Percentiles rank a stretch among this genome's conserved stretches.
Conservation (phyloP, 495 filamentous ascomycete genomes). For the Trichoderma parareesei region DNA sequence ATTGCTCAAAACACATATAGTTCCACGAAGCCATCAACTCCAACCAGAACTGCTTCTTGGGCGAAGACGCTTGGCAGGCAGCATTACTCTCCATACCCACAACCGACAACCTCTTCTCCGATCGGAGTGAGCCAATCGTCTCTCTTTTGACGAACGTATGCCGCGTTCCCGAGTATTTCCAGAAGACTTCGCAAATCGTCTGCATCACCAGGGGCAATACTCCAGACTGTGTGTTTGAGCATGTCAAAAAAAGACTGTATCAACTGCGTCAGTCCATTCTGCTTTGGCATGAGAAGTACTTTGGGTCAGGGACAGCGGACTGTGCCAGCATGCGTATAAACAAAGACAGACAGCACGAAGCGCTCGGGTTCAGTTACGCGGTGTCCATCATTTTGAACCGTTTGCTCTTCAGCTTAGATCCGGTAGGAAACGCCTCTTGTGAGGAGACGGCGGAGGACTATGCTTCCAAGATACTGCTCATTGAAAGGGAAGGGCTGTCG, state of each 20-base stretch:
- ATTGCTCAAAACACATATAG: not conserved
- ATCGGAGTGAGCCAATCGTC: not conserved
- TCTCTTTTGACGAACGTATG: not conserved
- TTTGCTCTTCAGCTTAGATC: not conserved
- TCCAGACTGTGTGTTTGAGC: not conserved
- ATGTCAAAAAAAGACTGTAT: not conserved
- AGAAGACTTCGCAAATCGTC: not conserved
- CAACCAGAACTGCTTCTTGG: not conserved
- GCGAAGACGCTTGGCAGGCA: not conserved
- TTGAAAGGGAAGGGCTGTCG: not conserved
- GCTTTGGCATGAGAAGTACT: not conserved
- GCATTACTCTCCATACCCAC: not conserved
- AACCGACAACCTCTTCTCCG: not conserved
- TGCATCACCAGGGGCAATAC: not conserved
- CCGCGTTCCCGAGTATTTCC: not conserved
- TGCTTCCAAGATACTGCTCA: not conserved
- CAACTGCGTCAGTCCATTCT: not conserved
- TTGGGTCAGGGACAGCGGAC: not conserved
- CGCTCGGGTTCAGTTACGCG: not conserved
- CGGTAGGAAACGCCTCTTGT: not conserved
- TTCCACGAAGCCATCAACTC: not conserved
- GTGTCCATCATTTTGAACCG: not conserved
- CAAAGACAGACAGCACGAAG: conserved; percentile 3
- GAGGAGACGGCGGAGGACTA: not conserved
- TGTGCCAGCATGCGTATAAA: not conserved